phyloP scores from a whole-genome alignment of 768 basidiomycete species.

The Tylopilus subfusipes region DNA sequence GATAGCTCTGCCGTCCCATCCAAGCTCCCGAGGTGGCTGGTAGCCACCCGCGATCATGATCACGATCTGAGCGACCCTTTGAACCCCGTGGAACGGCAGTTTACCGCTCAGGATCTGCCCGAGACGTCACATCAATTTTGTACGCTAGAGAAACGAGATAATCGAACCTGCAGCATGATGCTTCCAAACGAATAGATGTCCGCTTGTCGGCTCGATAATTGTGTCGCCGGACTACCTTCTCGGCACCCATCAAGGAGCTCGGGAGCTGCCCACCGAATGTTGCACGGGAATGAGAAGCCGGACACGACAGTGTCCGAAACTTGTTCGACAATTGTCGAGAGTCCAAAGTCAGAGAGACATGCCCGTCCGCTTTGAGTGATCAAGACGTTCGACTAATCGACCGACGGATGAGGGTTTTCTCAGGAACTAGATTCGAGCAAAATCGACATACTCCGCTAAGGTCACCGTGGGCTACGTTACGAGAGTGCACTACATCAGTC shows the following conservation, averaged over 20 bases:
- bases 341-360: conserved; percentile 32
- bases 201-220: conserved; percentile 8
- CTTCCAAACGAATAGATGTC: conserved; percentile 32
- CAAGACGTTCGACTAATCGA: conserved; percentile 22
- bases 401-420: neutral
- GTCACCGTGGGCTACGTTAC: conserved; percentile 38
- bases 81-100: conserved; percentile 22
- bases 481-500: conserved; percentile 17
- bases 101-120: conserved; percentile 22
- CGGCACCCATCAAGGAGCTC: conserved; percentile 15
- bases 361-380: conserved; percentile 12
- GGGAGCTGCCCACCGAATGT: conserved; percentile 31
- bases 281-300: conserved; percentile 17
- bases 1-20: conserved; percentile 25
- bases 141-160: neutral
- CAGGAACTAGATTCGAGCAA: neutral
- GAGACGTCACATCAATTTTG: neutral
- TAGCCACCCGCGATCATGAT: conserved; percentile 15
- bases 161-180: conserved; percentile 27
- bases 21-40: conserved; percentile 6
- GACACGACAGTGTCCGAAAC: conserved; percentile 3
- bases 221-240: neutral
- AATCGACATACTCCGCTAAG: conserved; percentile 32
- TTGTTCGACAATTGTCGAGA: conserved; percentile 18
- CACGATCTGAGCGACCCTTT: conserved; percentile 22